Conservation (phyloP, 2,329 filamentous ascomycete species). For the Cordyceps farinosa region DNA sequence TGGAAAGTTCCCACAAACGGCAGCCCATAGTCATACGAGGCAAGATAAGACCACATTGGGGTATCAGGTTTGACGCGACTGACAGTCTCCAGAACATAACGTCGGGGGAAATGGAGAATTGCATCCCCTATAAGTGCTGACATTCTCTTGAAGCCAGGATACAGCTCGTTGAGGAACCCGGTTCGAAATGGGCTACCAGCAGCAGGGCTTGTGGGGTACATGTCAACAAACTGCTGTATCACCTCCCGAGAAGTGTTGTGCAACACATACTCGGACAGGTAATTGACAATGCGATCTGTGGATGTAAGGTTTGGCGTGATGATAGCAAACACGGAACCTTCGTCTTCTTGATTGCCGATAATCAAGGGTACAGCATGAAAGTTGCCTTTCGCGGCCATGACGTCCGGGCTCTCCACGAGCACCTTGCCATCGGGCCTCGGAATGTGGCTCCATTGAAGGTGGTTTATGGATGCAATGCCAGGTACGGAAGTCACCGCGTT, state of each 20-base stretch:
- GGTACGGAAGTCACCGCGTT: background rate
- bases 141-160: slow-evolving; percentile 65
- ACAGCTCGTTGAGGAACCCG: background rate
- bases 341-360: slow-evolving; percentile 9
- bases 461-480: background rate
- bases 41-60: slow-evolving; percentile 70
- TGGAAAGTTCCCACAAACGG: slow-evolving; percentile 45
- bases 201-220: background rate
- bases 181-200: background rate
- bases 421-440: background rate
- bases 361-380: background rate
- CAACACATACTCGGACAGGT: background rate
- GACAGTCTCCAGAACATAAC: slow-evolving; percentile 59
- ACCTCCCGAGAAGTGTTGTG: background rate
- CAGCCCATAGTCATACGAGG: slow-evolving; percentile 69
- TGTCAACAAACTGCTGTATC: background rate
- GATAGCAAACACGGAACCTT: slow-evolving; percentile 1
- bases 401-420: background rate
- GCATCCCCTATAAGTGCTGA: slow-evolving; percentile 73
- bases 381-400: background rate
- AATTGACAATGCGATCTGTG: background rate
- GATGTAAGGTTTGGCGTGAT: background rate
- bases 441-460: background rate
- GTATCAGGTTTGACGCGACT: slow-evolving; percentile 49
- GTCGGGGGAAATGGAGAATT: slow-evolving; percentile 68